These are phyloP conservation scores for Polytrichum commune DNA, from an alignment of 225 moss, liverwort and hornwort species.

Conservation along the genomic window DNA sequence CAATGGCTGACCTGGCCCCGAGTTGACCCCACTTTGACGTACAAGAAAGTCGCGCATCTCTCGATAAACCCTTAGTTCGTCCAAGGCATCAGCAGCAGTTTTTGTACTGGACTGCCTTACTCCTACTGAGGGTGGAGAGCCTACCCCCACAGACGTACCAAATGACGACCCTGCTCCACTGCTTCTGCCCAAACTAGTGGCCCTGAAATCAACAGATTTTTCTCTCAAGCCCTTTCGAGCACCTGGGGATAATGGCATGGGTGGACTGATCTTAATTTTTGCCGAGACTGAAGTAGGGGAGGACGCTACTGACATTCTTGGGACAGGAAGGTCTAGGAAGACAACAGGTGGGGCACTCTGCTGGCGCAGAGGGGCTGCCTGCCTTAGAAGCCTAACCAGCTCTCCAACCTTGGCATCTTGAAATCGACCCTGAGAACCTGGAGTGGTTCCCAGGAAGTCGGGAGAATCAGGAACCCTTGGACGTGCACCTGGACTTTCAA, in stretches of 20 bases:
- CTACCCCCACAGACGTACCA: conserved; percentile 34
- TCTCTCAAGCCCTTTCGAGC: conserved; percentile 17
- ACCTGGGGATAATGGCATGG: conserved; percentile 34
- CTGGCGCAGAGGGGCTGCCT: conserved; percentile 78
- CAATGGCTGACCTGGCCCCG: conserved; percentile 28
- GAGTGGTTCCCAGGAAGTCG: conserved; percentile 58
- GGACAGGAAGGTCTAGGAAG: conserved; percentile 29
- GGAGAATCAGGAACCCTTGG: conserved; percentile 52
- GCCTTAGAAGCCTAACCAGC: conserved; percentile 72
- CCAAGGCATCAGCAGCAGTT: conserved; percentile 72
- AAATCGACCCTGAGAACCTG: conserved; percentile 49
- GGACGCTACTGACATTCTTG: conserved; percentile 38
- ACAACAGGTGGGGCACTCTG: conserved; percentile 44
- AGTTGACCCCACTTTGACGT: conserved; percentile 76
- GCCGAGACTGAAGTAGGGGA: conserved; percentile 47
- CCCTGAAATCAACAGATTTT: conserved; percentile 19
- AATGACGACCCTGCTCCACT: conserved; percentile 43
- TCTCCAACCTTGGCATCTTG: conserved; percentile 81
- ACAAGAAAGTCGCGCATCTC: conserved; percentile 95
- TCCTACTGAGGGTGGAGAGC: conserved; percentile 61
- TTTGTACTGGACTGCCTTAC: conserved; percentile 57
- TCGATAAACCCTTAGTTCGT: conserved; percentile 73
- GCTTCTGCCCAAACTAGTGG: conserved; percentile 30
- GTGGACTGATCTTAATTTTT: conserved; percentile 58
- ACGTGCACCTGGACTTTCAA: conserved; percentile 68